A percentile compares a stretch with the other conserved stretches of the same genome.
Evolutionary conservation across 179 eudicot species (phyloP).

Genomic region (Amaranthus tricolor): DNA sequence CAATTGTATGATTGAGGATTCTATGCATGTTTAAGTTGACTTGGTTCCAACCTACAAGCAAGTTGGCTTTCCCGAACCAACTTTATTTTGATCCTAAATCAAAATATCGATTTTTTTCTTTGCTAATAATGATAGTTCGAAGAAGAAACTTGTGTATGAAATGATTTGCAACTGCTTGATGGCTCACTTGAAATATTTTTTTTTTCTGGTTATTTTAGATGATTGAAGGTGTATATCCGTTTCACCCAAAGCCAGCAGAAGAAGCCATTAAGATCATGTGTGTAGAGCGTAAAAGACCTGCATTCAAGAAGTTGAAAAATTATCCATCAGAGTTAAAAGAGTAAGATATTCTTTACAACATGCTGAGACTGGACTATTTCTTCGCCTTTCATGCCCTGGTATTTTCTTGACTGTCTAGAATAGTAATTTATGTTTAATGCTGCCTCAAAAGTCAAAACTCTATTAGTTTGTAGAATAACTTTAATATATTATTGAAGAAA

Average conservation of each 20-base stretch:
- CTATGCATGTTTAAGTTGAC: background rate
- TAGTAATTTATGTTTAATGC: background rate
- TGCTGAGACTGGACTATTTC: background rate
- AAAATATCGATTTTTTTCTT: background rate
- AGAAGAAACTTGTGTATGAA: background rate
- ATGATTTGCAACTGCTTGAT: slow-evolving; percentile 5
- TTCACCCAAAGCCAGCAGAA: slow-evolving; percentile 72
- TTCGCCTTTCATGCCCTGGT: background rate
- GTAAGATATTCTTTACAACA: slow-evolving; percentile 46
- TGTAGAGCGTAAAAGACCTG: slow-evolving; percentile 75
- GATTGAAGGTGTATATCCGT: slow-evolving; percentile 88
- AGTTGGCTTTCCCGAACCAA: background rate
- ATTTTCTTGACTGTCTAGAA: background rate
- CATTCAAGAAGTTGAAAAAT: slow-evolving; percentile 66
- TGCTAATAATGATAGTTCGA: background rate
- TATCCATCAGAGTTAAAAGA: slow-evolving; percentile 81
- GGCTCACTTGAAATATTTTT: slow-evolving; percentile 13
- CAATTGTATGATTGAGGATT: background rate
- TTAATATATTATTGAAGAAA: background rate
- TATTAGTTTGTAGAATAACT: background rate
- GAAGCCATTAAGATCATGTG: slow-evolving; percentile 68
- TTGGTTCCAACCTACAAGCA: background rate
- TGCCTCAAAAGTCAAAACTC: background rate
- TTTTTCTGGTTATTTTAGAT: slow-evolving; percentile 48
- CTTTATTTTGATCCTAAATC: background rate